Evolutionary conservation across 2,329 filamentous ascomycete genomes (phyloP), one percentile per base, ranked within the genome.

Genomic region (Rutstroemia sp.): DNA sequence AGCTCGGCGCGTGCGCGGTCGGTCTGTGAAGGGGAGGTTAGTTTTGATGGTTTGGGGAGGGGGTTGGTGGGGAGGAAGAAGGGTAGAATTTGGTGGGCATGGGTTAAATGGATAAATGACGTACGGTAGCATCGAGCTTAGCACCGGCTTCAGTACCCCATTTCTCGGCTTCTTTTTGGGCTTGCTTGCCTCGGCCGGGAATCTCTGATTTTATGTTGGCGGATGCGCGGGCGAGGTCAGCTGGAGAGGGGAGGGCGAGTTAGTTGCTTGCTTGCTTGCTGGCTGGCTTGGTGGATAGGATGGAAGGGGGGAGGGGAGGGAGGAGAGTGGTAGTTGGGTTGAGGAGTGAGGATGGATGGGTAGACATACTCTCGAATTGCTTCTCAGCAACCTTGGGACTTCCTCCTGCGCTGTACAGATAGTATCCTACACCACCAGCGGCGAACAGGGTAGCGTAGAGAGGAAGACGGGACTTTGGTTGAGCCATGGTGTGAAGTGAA

Each of bases 321-420:
- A 14, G 5, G 39, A 16, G 5, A 16, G 38, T 21, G 18, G 3
- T 19, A 25, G 18, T 21, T 19, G 18, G 18, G 8, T 23, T n/a
- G 21, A 47, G 52, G 42, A 6, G 21, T 54, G 8, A 25, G 21
- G 21, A 39, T 42, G 21, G 10, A 38, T 46, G 30, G n/a, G 30
- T 44, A 48, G 23, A 75, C 84, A 47, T 75, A 96, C 92, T 82
- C 77, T 96, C 88, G 64, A 88, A 80, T 72, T 94, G 79, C 78
- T 92, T 88, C 79, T 91, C 83, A n/a, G 92, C 92, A 50, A 81
- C 83, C 73, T 87, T 89, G 52, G 90, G 79, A 71, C 84, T 81
- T 57, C 92, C 92, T 60, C 92, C 92, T 16, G 92, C 87, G 52
- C 75, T 79, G 79, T 95, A 99, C 61, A 97, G 81, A 77, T 97